Evolutionary conservation across 1,284 basidiomycete species (phyloP), one percentile per base, ranked within the genome.

Genomic region (Crocinoboletus sp.): DNA sequence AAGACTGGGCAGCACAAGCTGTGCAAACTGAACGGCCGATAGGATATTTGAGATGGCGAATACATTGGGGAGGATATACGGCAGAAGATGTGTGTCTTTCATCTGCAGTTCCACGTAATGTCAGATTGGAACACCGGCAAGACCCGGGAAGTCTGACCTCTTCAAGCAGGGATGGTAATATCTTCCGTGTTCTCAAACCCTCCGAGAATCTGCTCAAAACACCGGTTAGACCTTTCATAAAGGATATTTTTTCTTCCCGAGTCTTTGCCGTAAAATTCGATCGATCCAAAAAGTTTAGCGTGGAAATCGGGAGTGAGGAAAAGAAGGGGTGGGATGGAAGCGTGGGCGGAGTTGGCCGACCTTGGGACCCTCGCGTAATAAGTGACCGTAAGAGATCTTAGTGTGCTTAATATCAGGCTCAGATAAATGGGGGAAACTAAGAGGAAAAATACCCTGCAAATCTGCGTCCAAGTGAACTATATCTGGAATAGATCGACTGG

Each of bases 51-150:
- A 82, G 49, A 99, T 99, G 45, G 80, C 78, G 60, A 98, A 96
- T n/a, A 98, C 88, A 64, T 97, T 97, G 1, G 95, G 95, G n/a
- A 99, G 72, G 49, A 99, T 89, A 64, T 96, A 96, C 2, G 96
- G 95, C 38, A 99, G 69, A 2, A 97, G 76, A 55, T 91, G 82
- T 3, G 78, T 80, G 60, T 96, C 92, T 76, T 94, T 96, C 91
- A 95, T 94, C 87, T 92, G 52, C 15, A 20, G 43, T 40, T 27
- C 20, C 43, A 37, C 1, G 13, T 27, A 15, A 34, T 22, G 36
- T 65, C 46, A 53, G 38, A 27, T 39, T 13, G 29, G 24, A 32
- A n/a, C 12, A 49, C 29, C 3, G 25, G 40, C 3, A 38, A 23
- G n/a, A 46, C 15, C 12, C 10, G 38, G 39, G 24, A 46, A 13